phyloP scores from a whole-genome alignment of 805 yeast species.

The Lipomyces kockii region DNA sequence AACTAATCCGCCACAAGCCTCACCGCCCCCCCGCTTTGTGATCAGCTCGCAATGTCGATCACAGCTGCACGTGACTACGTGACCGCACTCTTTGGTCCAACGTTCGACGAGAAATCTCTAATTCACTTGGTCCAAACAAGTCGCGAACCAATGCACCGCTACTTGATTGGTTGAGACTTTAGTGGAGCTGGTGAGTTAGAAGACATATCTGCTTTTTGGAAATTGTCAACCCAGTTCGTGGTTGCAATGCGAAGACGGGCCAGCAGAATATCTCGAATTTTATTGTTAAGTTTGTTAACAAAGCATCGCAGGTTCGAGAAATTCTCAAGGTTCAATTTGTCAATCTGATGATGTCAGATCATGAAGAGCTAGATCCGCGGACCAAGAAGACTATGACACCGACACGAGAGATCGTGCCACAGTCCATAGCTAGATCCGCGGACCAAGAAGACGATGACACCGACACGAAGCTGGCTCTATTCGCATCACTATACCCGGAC shows the following conservation, averaged over 20 bases:
- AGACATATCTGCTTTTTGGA: constrained; percentile 19
- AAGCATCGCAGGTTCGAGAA: constrained; percentile 47
- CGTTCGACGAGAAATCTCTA: neutral
- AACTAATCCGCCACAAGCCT: too few species aligned
- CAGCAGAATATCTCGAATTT: constrained; percentile 42
- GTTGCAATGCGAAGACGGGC: constrained; percentile 41
- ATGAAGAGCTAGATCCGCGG: too few species aligned
- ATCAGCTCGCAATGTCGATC: neutral
- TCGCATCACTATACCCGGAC: constrained; percentile 37
- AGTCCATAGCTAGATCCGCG: neutral
- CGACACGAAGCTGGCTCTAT: constrained; percentile 30
- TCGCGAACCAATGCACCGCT: neutral
- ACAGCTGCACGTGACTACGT: neutral
- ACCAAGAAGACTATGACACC: too few species aligned
- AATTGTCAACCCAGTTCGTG: constrained; percentile 38
- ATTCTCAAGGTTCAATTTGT: constrained; percentile 44
- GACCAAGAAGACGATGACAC: constrained; percentile 18
- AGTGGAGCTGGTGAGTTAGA: constrained; percentile 5
- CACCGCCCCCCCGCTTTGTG: too few species aligned
- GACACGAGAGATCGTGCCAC: too few species aligned
- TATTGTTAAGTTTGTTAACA: constrained; percentile 46
- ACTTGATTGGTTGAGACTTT: constrained; percentile 8
- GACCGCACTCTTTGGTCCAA: neutral
- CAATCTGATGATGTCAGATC: constrained; percentile 11
- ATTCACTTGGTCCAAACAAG: neutral